Conservation (phyloP, 2,329 filamentous ascomycete species). For the Talaromyces sp. region DNA sequence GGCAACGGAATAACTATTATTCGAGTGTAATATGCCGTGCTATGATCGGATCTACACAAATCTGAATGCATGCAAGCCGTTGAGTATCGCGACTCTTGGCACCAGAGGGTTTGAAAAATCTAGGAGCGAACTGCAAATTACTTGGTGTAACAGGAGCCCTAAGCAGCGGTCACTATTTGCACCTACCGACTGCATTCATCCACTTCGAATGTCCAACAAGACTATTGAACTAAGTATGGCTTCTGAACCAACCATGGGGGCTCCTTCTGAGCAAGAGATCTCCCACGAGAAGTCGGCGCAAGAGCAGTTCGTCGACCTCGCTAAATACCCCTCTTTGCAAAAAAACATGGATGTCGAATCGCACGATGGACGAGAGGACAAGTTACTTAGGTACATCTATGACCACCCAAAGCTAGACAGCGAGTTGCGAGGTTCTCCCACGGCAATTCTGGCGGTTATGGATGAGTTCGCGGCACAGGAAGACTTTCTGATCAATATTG, state of each 20-base stretch:
- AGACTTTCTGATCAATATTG: conserved; percentile 73
- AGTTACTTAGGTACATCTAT: conserved; percentile 63
- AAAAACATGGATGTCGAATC: conserved; percentile 1
- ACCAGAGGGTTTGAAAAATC: too few relatives aligned
- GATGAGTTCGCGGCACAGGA: conserved; percentile 63
- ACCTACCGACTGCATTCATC: background rate
- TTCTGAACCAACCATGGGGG: background rate
- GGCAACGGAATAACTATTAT: background rate
- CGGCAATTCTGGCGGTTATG: conserved; percentile 60
- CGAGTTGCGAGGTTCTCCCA: conserved; percentile 58
- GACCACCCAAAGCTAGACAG: conserved; percentile 52
- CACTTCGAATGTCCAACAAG: background rate
- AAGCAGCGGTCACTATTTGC: background rate
- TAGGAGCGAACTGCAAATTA: background rate
- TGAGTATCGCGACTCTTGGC: too few relatives aligned
- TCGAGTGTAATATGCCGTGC: background rate
- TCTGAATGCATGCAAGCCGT: too few relatives aligned
- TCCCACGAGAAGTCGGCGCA: background rate
- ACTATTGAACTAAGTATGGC: background rate
- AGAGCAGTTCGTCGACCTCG: background rate
- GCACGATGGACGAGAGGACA: conserved; percentile 6
- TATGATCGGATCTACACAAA: too few relatives aligned
- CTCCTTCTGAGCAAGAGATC: background rate
- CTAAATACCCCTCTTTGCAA: conserved; percentile 9
- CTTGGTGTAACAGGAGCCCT: background rate